These are phyloP conservation scores for Gentiana straminea DNA, from an alignment of 257 asterid species.

Conservation along the genomic window DNA sequence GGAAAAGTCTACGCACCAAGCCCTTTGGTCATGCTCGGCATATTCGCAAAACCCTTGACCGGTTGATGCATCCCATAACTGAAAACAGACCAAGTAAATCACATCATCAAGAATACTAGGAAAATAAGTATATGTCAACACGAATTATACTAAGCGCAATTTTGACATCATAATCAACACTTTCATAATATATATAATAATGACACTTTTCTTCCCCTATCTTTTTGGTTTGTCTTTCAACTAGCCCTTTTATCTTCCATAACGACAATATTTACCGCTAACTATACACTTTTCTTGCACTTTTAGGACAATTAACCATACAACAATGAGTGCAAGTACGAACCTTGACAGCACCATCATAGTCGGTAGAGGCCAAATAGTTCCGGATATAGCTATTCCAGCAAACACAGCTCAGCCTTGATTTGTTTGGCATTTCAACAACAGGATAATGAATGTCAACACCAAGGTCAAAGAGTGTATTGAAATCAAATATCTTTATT, in stretches of 20 bases:
- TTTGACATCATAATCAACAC: no score
- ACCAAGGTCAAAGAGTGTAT: slow-evolving; percentile 54
- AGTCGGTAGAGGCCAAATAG: slow-evolving; percentile 88
- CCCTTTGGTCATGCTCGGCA: slow-evolving; percentile 71
- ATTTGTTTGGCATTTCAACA: slow-evolving; percentile 72
- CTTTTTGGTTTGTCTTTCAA: not conserved
- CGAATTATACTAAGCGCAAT: no score
- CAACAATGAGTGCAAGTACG: slow-evolving; percentile 6
- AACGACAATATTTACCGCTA: not conserved
- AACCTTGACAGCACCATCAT: slow-evolving; percentile 70
- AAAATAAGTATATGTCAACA: no score
- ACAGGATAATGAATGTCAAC: slow-evolving; percentile 88
- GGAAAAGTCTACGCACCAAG: slow-evolving; percentile 97
- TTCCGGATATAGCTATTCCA: slow-evolving; percentile 95
- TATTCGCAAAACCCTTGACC: slow-evolving; percentile 58
- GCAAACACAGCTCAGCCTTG: slow-evolving; percentile 74
- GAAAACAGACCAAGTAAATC: slow-evolving; percentile 24
- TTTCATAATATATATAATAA: no score
- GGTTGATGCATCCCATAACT: slow-evolving; percentile 94
- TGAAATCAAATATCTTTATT: slow-evolving; percentile 71
- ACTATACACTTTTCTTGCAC: no score
- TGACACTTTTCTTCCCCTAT: no score
- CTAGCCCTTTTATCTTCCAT: not conserved
- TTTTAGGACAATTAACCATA: not conserved
- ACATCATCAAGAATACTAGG: slow-evolving; percentile 3